Evolutionary conservation across 306 rosid species (phyloP).

Genomic region (Casuarina glauca): DNA sequence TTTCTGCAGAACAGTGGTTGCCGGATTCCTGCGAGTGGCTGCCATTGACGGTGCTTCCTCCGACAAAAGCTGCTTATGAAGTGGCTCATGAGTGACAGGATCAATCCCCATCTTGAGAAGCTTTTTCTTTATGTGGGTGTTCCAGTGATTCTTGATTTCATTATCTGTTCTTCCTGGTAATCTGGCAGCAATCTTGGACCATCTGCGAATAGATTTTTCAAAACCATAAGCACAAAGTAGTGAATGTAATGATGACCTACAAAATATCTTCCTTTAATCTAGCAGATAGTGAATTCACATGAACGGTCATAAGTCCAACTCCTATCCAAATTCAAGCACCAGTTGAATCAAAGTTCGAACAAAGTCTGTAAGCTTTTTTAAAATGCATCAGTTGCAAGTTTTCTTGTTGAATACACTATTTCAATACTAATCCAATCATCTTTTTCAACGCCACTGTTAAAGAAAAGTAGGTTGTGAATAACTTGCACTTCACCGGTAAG

Average conservation of each 20-base stretch:
- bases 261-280: background rate
- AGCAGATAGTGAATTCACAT: no score
- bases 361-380: background rate
- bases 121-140: slow-evolving; percentile 90
- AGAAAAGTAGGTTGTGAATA: slow-evolving; percentile 19
- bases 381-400: slow-evolving; percentile 34
- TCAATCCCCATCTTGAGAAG: slow-evolving; percentile 86
- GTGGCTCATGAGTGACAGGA: slow-evolving; percentile 80
- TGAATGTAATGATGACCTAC: background rate
- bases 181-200: slow-evolving; percentile 91
- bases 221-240: background rate
- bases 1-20: slow-evolving; percentile 17
- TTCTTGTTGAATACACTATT: slow-evolving; percentile 21
- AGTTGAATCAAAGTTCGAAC: background rate
- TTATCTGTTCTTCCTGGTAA: slow-evolving; percentile 92
- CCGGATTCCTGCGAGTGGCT: slow-evolving; percentile 29
- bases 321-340: no score
- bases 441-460: slow-evolving; percentile 28
- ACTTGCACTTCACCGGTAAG: slow-evolving; percentile 15
- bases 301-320: no score
- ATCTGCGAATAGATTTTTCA: slow-evolving; percentile 36
- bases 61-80: slow-evolving; percentile 45
- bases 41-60: slow-evolving; percentile 31
- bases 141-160: slow-evolving; percentile 93
- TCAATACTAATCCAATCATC: slow-evolving; percentile 1